Evolutionary conservation across 2,329 filamentous ascomycete genomes (phyloP), one percentile per base, ranked within the genome.

Genomic region (Lachnellula occidentalis): DNA sequence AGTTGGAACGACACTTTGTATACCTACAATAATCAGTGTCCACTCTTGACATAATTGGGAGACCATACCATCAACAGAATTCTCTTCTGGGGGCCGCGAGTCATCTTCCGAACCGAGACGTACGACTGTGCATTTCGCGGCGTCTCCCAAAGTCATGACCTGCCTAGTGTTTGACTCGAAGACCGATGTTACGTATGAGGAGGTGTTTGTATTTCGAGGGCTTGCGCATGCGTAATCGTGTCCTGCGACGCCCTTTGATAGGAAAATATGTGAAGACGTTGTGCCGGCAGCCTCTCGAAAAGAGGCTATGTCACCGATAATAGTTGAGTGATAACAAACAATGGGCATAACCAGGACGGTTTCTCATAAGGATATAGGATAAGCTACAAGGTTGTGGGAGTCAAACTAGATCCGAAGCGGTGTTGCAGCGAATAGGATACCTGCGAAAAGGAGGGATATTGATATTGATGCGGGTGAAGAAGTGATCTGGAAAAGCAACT

Each of bases 261-360:
- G 68, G 52, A 75, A 67, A 36, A 77, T 76, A 56, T 76, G 71
- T 46, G 73, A 76, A 71, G 75, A 74, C 74, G 73, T 76, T 27
- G 61, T 74, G 61, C 58, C 54, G 58, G 50, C 50, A 43, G 62
- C 58, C 62, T 58, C 63, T 54, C 39, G 17, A 3, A 31, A 36
- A 59, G 62, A 61, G 60, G 57, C 62, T 39, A 55, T 22, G 19
- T 58, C 42, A 37, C 39, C 45, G 34, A 64, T 58, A 21, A 61
- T 42, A 9, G 57, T 62, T 39, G 63, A 65, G 42, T 61, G 60
- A 46, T 65, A 66, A 39, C 57, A 55, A 37, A 64, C 24, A 12
- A 65, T 53, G 39, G 58, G 56, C 55, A 64, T 65, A 37, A 46
- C 36, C 45, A 41, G 41, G 11, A 22, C 19, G 27, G 6, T 39